Evolutionary conservation across 108 stramenopile species (phyloP).

Genomic region (Pseudonitzschia multiseries): DNA sequence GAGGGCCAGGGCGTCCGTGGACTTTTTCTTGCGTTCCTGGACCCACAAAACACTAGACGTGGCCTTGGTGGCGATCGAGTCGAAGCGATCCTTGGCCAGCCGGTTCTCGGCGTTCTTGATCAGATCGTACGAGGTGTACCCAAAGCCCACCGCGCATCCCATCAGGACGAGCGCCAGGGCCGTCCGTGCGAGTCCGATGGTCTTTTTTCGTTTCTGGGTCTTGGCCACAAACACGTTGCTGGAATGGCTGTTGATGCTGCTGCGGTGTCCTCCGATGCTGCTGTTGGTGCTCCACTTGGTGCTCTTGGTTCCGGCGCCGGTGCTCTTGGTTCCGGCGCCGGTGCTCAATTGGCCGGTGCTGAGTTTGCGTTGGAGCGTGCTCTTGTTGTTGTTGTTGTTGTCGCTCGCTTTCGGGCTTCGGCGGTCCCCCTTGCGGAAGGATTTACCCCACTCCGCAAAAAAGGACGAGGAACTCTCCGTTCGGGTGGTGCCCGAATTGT

Average conservation of each 20-base stretch:
- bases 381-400: too few relatives aligned
- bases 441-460: too few relatives aligned
- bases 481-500: too few relatives aligned
- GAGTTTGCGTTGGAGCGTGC: too few relatives aligned
- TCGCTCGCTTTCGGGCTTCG: too few relatives aligned
- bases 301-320: too few relatives aligned
- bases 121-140: constrained; percentile 6
- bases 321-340: too few relatives aligned
- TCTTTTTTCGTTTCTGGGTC: not conserved
- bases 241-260: not conserved
- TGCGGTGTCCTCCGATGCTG: not conserved
- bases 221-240: not conserved
- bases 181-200: not conserved
- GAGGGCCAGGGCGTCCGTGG: constrained; percentile 4
- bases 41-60: constrained; percentile 9
- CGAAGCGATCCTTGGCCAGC: constrained; percentile 20
- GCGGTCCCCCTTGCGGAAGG: too few relatives aligned
- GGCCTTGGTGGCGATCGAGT: constrained; percentile 14
- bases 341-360: too few relatives aligned
- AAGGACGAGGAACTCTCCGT: too few relatives aligned
- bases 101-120: constrained; percentile 4
- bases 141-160: not conserved
- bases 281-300: too few relatives aligned
- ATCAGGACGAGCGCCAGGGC: not conserved
- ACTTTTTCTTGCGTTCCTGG: constrained; percentile 14